Evolutionary conservation across 805 yeast genomes (phyloP), one percentile per base, ranked within the genome.

Genomic region (Candida qinlingensis): DNA sequence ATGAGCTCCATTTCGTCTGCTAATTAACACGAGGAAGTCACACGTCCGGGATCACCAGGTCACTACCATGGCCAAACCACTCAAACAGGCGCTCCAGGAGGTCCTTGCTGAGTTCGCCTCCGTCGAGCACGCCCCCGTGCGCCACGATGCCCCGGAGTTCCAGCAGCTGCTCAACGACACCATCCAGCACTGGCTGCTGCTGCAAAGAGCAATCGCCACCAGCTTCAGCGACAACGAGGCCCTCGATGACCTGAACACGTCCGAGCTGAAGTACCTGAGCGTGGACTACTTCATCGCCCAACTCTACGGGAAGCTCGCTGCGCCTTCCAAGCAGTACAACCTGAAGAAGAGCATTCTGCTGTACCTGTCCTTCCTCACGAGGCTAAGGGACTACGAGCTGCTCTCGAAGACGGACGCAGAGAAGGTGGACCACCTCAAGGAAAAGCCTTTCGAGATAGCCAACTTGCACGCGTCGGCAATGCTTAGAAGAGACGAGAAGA

Each of bases 191-290:
- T 70, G 81, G 56, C 55, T 70, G n/a, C 56, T 68, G n/a, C 62
- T 85, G 34, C 66, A 68, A n/a, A 64, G 81, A 13, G 72, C 80
- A 3, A 62, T 89, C 27, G 33, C 34, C 6, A 30, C 39, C 9
- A 26, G 26, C n/a, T 89, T 87, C 67, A 85, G 92, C 56, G 66
- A 68, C 10, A 88, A 88, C 62, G 97, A 90, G 61, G 59, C 73
- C 0, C 49, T 86, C 3, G 86, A 81, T 0, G 97, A 90, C 56
- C 58, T 90, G 9, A 71, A 76, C 37, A 84, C 95, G 0, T 62
- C 68, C 5, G 80, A 86, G 40, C 61, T 90, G 19, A 80, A 79
- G 48, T 86, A 77, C 54, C 61, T 87, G 19, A 68, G 77, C 5
- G 59, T 85, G 1, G 81, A 82, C 51, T 89, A 73, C 61, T 76